Base-by-base conservation (phyloP, 306 rosid species). In the Leucaena leucocephala region DNA sequence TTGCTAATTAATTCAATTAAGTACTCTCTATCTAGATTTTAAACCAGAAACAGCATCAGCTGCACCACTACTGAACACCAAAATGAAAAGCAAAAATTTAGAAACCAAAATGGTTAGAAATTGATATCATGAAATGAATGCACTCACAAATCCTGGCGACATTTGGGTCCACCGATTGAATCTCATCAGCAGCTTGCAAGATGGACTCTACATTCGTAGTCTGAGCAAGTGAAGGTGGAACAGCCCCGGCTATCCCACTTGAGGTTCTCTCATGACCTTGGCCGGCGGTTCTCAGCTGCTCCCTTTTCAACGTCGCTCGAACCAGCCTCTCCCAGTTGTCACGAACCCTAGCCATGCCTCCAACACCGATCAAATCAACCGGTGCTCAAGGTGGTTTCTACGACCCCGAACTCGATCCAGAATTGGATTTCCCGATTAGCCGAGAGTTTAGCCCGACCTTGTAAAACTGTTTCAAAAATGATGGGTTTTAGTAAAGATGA, bases 171-270 rank as follows among this genome's bases (percentile, higher is more conserved):
- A 90, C 96, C 4, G 84, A 76, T 76, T 91, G 98, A 87, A 95
- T 86, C 76, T 88, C 97, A 85, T 95, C 97, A 33, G 98, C 98
- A 10, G 98, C 98, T 43, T 86, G 97, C 54, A 95, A 83, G 82
- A 95, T 95, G 61, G 90, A 84, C 44, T 95, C 98, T 76, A 95
- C 76, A 81, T 95, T 89, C 3, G 95, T 89, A 5, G 87, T 76
- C 71, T 81, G 88, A 49, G 86, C 91, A 3, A 92, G 97, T 17
- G 97, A 95, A 4, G 93, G 87, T 1, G 97, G 97, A 62, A 95
- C 92, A 2, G 91, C 86, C 11, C 93, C 94, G 77, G 93, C 98
- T 74, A 95, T 91, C 43, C 97, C 98, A 27, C 90, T 87, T 3
- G 91, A 82, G 0, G 74, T 81, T 66, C 98, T 84, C 40, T 38